A percentile compares a stretch with the other conserved stretches of the same genome.
Conservation (phyloP, 2,329 filamentous ascomycete genomes). For the Volutella citrinella region DNA sequence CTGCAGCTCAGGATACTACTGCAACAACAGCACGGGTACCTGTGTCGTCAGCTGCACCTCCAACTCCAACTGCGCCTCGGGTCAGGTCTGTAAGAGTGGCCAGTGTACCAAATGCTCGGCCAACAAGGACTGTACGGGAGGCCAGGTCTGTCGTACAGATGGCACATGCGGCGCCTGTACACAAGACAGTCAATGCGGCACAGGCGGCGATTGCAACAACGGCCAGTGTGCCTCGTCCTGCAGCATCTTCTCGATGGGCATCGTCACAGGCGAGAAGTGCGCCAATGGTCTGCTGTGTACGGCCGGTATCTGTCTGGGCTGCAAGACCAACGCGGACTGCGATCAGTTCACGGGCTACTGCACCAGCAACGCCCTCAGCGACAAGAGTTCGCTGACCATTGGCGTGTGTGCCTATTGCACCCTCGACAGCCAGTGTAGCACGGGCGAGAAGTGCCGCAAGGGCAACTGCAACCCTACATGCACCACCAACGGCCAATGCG, state of each 20-base stretch:
- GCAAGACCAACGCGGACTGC: too few relatives aligned
- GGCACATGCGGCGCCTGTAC: constrained; percentile 6
- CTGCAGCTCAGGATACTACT: too few relatives aligned
- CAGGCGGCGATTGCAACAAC: neutral
- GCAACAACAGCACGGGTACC: too few relatives aligned
- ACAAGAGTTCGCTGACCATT: too few relatives aligned
- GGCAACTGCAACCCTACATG: neutral
- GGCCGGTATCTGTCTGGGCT: constrained; percentile 2
- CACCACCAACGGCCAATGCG: neutral
- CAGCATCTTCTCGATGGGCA: constrained; percentile 1
- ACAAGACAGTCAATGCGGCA: neutral
- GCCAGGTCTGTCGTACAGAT: constrained; percentile 4
- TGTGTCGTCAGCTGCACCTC: neutral
- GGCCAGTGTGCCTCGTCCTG: constrained; percentile 4
- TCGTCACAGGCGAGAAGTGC: constrained; percentile 1
- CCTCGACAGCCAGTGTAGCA: neutral
- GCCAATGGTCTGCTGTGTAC: constrained; percentile 2
- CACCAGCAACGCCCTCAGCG: too few relatives aligned
- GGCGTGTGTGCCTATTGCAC: neutral
- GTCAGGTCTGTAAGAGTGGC: constrained; percentile 2
- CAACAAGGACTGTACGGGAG: constrained; percentile 4
- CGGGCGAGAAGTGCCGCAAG: neutral
- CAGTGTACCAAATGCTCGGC: constrained; percentile 6
- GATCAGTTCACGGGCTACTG: too few relatives aligned
- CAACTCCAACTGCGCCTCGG: neutral